phyloP scores from a whole-genome alignment of 495 filamentous ascomycete genomes.

The Penicillium fimorum region DNA sequence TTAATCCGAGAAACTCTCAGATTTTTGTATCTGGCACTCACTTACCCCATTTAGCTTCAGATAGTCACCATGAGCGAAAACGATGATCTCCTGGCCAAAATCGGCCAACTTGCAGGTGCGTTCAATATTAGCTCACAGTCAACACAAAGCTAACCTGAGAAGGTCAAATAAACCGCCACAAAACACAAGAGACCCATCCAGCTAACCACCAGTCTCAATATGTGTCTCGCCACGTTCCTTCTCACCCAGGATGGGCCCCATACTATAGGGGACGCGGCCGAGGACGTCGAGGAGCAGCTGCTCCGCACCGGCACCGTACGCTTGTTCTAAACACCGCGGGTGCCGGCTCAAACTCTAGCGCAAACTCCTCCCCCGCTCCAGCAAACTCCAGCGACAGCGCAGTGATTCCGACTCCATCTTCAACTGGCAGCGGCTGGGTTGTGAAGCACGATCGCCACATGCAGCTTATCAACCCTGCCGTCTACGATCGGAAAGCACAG shows the following conservation, averaged over 20 bases:
- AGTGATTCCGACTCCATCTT: constrained; percentile 26
- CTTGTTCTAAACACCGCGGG: constrained; percentile 66
- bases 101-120: constrained; percentile 71
- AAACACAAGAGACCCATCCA: constrained; percentile 54
- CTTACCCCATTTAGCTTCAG: constrained; percentile 10
- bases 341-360: constrained; percentile 22
- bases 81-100: constrained; percentile 71
- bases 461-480: constrained; percentile 81
- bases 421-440: constrained; percentile 62
- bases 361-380: constrained; percentile 35
- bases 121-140: constrained; percentile 13
- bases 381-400: constrained; percentile 37
- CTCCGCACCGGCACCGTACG: constrained; percentile 65
- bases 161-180: constrained; percentile 86
- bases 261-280: constrained; percentile 46
- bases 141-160: constrained; percentile 28
- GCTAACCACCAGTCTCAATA: constrained; percentile 29
- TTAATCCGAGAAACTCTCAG: not conserved
- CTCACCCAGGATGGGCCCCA: constrained; percentile 50
- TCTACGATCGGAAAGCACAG: constrained; percentile 75
- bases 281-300: constrained; percentile 38
- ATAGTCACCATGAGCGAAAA: constrained; percentile 62
- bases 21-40: not conserved
- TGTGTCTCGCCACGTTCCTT: constrained; percentile 39
- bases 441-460: constrained; percentile 79